Conservation (phyloP, 1,284 basidiomycete species). For the Tylopilus microsporus region DNA sequence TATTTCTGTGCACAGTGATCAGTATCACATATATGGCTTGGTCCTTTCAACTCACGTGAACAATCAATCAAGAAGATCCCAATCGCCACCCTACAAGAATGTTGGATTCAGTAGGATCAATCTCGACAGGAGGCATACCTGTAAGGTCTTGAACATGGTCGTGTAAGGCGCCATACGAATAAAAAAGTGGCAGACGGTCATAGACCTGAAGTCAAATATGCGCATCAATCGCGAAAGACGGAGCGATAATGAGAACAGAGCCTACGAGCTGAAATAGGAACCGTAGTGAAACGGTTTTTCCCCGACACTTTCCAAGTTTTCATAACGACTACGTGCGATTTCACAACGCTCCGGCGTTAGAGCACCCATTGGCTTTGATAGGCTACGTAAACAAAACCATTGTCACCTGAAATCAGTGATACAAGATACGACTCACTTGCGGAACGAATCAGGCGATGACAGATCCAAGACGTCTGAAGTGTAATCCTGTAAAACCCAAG, state of each 20-base stretch:
- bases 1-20: conserved; percentile 44
- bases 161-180: conserved; percentile 89
- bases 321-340: conserved; percentile 72
- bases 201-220: conserved; percentile 46
- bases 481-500: conserved; percentile 89
- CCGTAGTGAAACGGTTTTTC: conserved; percentile 91
- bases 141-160: conserved; percentile 86
- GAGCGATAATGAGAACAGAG: neutral
- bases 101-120: neutral
- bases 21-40: neutral
- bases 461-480: conserved; percentile 72
- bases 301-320: conserved; percentile 72
- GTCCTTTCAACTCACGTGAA: conserved; percentile 55
- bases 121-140: conserved; percentile 38
- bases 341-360: conserved; percentile 70
- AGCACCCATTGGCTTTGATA: conserved; percentile 90
- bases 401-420: conserved; percentile 10
- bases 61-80: conserved; percentile 91
- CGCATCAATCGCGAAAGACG: conserved; percentile 1
- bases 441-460: conserved; percentile 58
- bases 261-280: conserved; percentile 84
- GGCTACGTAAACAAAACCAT: conserved; percentile 34
- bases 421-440: conserved; percentile 55
- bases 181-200: conserved; percentile 94
- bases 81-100: conserved; percentile 69